Conservation (phyloP, 352 stramenopile genomes). For the Peronospora destructor region DNA sequence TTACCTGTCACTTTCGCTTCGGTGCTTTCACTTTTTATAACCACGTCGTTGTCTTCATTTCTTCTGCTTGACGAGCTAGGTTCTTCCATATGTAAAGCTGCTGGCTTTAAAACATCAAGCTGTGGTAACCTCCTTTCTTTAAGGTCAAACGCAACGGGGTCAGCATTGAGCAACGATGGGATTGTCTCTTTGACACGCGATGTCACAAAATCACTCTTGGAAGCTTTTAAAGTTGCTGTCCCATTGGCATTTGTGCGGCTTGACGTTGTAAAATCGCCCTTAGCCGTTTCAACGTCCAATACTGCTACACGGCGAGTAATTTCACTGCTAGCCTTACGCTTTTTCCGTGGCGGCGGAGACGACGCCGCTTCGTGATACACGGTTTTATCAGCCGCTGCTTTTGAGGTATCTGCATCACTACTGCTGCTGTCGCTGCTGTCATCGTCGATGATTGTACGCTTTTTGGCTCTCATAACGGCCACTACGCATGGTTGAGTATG, state of each 20-base stretch:
- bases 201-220: slow-evolving; percentile 1
- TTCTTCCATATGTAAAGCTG: slow-evolving; percentile 1
- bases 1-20: slow-evolving; percentile 6
- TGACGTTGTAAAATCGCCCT: background rate
- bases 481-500: slow-evolving; percentile 16
- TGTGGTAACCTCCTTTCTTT: background rate
- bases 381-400: slow-evolving; percentile 4
- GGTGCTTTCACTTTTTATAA: slow-evolving; percentile 1
- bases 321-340: slow-evolving; percentile 15
- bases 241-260: slow-evolving; percentile 4
- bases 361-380: background rate
- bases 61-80: background rate
- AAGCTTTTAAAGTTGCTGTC: background rate
- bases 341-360: slow-evolving; percentile 15
- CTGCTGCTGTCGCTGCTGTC: slow-evolving; percentile 46
- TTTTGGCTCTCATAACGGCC: slow-evolving; percentile 33
- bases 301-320: background rate
- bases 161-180: background rate
- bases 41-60: slow-evolving; percentile 2
- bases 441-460: slow-evolving; percentile 58
- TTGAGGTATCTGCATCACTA: slow-evolving; percentile 26
- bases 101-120: background rate
- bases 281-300: slow-evolving; percentile 1
- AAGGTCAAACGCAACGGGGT: slow-evolving; percentile 1
- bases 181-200: slow-evolving; percentile 2